Evolutionary conservation across 176 grass and related monocot genomes (phyloP).

Genomic region (Urochloa ruziziensis): DNA sequence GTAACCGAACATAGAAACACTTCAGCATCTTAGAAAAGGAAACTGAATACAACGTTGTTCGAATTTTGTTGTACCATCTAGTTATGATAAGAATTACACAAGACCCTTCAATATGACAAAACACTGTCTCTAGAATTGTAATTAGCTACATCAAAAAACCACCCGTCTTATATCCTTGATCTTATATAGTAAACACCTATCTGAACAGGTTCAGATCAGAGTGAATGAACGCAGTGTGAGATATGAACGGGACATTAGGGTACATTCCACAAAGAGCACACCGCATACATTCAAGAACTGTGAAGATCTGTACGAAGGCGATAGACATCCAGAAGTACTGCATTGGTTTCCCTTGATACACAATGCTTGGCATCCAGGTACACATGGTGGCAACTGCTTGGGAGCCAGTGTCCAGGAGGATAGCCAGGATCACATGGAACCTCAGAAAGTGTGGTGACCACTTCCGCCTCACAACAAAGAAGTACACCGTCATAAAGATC

Average conservation of each 20-base stretch:
- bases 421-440: slow-evolving; percentile 83
- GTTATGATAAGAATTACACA: slow-evolving; percentile 2
- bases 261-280: slow-evolving; percentile 78
- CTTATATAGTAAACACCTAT: slow-evolving; percentile 27
- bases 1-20: background rate
- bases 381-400: slow-evolving; percentile 77
- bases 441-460: slow-evolving; percentile 86
- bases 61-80: slow-evolving; percentile 5
- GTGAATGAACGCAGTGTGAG: slow-evolving; percentile 84
- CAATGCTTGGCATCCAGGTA: slow-evolving; percentile 76
- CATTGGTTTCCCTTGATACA: slow-evolving; percentile 65
- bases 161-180: background rate
- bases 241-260: slow-evolving; percentile 71
- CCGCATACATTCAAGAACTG: slow-evolving; percentile 80
- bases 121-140: slow-evolving; percentile 1
- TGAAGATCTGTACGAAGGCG: slow-evolving; percentile 71
- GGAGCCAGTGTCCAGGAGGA: slow-evolving; percentile 82
- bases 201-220: slow-evolving; percentile 79
- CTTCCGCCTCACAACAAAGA: slow-evolving; percentile 76
- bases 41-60: background rate
- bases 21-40: background rate
- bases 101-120: slow-evolving; percentile 1
- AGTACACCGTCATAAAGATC: slow-evolving; percentile 71
- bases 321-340: slow-evolving; percentile 74
- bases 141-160: background rate